These are phyloP conservation scores for Hypoxylon sp. DNA, from an alignment of 2,329 filamentous ascomycete genomes.

Conservation along the genomic window DNA sequence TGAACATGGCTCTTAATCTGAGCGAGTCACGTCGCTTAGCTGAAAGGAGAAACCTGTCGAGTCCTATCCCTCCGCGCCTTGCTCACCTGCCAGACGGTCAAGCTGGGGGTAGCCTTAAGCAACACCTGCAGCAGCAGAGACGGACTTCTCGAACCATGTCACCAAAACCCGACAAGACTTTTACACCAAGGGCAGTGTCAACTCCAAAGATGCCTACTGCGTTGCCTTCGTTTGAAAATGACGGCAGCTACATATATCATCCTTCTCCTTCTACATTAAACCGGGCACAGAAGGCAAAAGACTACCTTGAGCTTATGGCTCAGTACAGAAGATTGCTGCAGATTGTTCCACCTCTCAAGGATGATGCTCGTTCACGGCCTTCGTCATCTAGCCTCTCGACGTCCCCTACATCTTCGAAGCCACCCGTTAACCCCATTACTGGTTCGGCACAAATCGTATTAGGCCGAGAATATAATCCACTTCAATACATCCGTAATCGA, in stretches of 20 bases:
- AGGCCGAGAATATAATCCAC: conserved; percentile 84
- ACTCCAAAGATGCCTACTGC: conserved; percentile 54
- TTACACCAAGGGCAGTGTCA: conserved; percentile 53
- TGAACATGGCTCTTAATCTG: conserved; percentile 88
- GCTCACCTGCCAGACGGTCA: conserved; percentile 62
- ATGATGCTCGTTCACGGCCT: conserved; percentile 47
- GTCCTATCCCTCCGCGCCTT: conserved; percentile 59
- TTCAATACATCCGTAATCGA: conserved; percentile 92
- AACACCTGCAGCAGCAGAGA: conserved; percentile 77
- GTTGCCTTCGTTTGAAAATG: conserved; percentile 57
- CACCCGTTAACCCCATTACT: conserved; percentile 43
- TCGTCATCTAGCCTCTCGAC: conserved; percentile 53
- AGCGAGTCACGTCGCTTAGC: conserved; percentile 80
- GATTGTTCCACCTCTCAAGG: conserved; percentile 76
- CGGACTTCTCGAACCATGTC: conserved; percentile 68
- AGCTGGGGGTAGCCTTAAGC: conserved; percentile 67
- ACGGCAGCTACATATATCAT: conserved; percentile 65
- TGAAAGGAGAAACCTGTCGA: conserved; percentile 64
- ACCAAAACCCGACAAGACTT: conserved; percentile 59
- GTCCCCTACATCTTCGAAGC: conserved; percentile 48
- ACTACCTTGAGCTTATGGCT: conserved; percentile 83
- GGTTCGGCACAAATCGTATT: conserved; percentile 51
- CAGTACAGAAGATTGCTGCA: conserved; percentile 86
- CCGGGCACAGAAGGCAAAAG: conserved; percentile 83
- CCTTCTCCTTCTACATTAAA: conserved; percentile 83